Evolutionary conservation across 352 stramenopile genomes (phyloP), one percentile per base, ranked within the genome.

Genomic region (Pythium phragmitis): DNA sequence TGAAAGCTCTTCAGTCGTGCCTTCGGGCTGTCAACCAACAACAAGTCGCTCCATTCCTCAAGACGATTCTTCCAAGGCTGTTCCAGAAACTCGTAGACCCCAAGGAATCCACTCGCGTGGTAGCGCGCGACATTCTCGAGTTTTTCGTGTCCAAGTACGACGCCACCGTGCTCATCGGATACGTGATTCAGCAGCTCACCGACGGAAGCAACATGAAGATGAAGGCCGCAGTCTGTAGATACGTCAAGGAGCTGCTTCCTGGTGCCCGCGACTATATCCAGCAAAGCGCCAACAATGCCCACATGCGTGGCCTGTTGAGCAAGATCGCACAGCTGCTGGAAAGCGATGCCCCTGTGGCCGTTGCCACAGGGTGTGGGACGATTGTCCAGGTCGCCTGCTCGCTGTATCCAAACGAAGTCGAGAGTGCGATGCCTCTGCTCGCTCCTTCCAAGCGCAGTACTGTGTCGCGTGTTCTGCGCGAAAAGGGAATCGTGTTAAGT

Each of bases 181-280:
- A 80, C 33, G 63, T 88, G 19, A 75, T 91, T 33, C 74, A 83
- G 33, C 73, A 88, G 51, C 60, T 95, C 12, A 77, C 75, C 12
- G 82, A 95, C 48, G 84, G 86, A 12, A 85, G 69, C 47, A 92
- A 92, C 62, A 84, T 92, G 76, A 93, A 92, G 56, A 76, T 91
- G 46, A 91, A 89, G 48, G 68, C 67, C 5, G 74, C 79, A 0
- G 79, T 92, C 49, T 91, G 82, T 62, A 65, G 85, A 34, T 95
- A 87, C 42, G 50, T 95, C 16, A 73, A 77, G 19, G 65, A 81
- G 36, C 45, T 92, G 11, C 55, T 95, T 11, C 84, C 82, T 5
- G 51, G 52, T 8, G 76, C 81, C 4, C 65, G 70, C 13, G 79
- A 67, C 12, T 92, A 92, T 30, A 78, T 91, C 53, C 75, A 77